Conservation (phyloP, 257 asterid genomes). For the Vinca minor region DNA sequence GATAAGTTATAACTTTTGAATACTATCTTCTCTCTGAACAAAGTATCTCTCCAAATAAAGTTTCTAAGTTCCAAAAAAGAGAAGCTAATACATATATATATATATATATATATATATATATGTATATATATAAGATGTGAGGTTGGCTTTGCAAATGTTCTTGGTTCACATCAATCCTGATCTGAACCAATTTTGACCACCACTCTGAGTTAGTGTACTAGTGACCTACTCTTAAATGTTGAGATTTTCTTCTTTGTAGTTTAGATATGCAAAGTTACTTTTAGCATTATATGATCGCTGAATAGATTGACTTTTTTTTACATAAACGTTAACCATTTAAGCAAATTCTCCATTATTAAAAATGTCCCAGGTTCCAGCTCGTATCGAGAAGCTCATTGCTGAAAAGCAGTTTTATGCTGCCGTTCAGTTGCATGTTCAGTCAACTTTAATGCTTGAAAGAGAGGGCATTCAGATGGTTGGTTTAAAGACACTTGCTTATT, state of each 20-base stretch:
- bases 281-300: no score
- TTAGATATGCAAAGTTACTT: no score
- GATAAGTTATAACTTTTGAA: not conserved
- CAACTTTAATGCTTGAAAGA: constrained; percentile 88
- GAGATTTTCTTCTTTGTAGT: no score
- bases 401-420: constrained; percentile 97
- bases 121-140: no score
- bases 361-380: constrained; percentile 77
- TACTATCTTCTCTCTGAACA: not conserved
- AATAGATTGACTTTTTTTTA: no score
- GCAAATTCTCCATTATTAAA: constrained; percentile 17
- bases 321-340: not conserved
- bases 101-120: no score
- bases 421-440: constrained; percentile 84
- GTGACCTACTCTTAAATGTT: not conserved
- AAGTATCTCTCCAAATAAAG: no score
- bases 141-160: not conserved
- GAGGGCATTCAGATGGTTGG: constrained; percentile 98
- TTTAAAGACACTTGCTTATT: constrained; percentile 10
- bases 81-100: no score
- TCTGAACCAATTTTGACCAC: not conserved
- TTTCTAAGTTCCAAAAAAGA: no score
- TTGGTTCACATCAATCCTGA: not conserved
- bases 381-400: constrained; percentile 84
- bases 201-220: not conserved